A percentile compares a stretch with the other conserved stretches of the same genome.
phyloP scores from a whole-genome alignment of 495 filamentous ascomycete species.

The Penicillium subrubescens region DNA sequence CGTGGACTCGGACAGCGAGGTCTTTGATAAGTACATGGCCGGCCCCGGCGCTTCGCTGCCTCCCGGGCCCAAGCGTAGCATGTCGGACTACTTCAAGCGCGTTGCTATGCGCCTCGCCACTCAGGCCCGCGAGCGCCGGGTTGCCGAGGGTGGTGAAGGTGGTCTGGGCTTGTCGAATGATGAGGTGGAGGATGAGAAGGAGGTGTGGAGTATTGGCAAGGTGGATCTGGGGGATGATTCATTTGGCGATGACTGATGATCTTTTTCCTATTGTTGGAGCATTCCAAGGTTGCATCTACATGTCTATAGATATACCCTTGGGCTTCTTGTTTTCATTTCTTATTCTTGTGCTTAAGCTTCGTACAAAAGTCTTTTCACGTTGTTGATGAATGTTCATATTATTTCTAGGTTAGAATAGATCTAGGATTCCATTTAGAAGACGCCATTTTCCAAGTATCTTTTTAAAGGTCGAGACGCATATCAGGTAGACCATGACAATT shows the following conservation, averaged over 20 bases:
- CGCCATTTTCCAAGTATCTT: no score
- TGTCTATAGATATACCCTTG: constrained; percentile 33
- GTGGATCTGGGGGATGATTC: constrained; percentile 74
- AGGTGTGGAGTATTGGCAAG: constrained; percentile 93
- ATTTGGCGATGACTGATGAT: constrained; percentile 53
- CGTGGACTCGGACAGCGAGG: constrained; percentile 77
- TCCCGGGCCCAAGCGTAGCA: constrained; percentile 77
- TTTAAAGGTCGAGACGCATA: not conserved
- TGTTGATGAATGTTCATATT: constrained; percentile 15
- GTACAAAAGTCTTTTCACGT: constrained; percentile 28
- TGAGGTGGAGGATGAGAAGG: constrained; percentile 89
- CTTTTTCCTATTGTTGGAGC: constrained; percentile 13
- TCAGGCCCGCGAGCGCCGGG: constrained; percentile 83
- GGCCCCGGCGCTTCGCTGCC: constrained; percentile 61
- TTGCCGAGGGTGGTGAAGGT: constrained; percentile 87
- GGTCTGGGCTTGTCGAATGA: constrained; percentile 83
- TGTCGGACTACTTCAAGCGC: constrained; percentile 97
- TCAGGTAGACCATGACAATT: not conserved
- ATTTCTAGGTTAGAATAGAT: not conserved
- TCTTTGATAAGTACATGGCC: constrained; percentile 90
- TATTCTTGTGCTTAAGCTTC: constrained; percentile 15
- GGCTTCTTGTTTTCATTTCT: constrained; percentile 1
- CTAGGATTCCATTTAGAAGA: not conserved
- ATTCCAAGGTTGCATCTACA: constrained; percentile 28
- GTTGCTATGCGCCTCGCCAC: constrained; percentile 77